phyloP scores from a whole-genome alignment of 768 basidiomycete genomes.

The Boletus pseudopeckii region DNA sequence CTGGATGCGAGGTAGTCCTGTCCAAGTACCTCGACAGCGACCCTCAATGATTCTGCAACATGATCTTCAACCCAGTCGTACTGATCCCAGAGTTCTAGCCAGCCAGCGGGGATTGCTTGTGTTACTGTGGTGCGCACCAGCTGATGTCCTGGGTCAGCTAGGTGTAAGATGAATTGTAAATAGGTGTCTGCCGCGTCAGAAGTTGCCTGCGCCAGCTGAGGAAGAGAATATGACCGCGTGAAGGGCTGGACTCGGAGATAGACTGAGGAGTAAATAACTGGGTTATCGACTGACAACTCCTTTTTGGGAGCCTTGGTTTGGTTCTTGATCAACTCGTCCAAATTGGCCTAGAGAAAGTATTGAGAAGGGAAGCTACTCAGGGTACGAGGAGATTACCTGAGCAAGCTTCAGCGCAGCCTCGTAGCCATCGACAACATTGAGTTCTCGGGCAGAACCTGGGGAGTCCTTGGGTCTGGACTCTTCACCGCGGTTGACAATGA shows the following conservation, averaged over 20 bases:
- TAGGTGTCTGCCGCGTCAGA: conserved; percentile 32
- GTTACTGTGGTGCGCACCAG: conserved; percentile 75
- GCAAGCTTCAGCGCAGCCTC: conserved; percentile 82
- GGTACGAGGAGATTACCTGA: conserved; percentile 47
- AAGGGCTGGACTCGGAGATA: conserved; percentile 94
- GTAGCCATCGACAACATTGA: conserved; percentile 82
- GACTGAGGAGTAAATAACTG: conserved; percentile 83
- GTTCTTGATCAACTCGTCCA: conserved; percentile 71
- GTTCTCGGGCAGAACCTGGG: conserved; percentile 50
- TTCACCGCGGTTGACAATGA: conserved; percentile 80
- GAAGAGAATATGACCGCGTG: conserved; percentile 52
- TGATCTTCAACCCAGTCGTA: conserved; percentile 97
- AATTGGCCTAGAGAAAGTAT: conserved; percentile 54
- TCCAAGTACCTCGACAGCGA: conserved; percentile 86
- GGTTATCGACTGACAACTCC: conserved; percentile 42
- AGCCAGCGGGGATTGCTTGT: conserved; percentile 78
- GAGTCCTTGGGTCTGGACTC: conserved; percentile 67
- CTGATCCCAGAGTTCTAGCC: conserved; percentile 88
- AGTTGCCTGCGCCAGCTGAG: conserved; percentile 26
- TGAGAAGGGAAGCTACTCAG: neutral
- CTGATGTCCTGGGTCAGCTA: conserved; percentile 76
- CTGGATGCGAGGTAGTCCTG: conserved; percentile 86
- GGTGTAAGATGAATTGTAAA: conserved; percentile 61
- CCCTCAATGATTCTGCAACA: conserved; percentile 79
- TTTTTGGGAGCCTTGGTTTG: conserved; percentile 39